Base-by-base conservation (phyloP, 495 filamentous ascomycete species). In the Aspergillus baeticus region DNA sequence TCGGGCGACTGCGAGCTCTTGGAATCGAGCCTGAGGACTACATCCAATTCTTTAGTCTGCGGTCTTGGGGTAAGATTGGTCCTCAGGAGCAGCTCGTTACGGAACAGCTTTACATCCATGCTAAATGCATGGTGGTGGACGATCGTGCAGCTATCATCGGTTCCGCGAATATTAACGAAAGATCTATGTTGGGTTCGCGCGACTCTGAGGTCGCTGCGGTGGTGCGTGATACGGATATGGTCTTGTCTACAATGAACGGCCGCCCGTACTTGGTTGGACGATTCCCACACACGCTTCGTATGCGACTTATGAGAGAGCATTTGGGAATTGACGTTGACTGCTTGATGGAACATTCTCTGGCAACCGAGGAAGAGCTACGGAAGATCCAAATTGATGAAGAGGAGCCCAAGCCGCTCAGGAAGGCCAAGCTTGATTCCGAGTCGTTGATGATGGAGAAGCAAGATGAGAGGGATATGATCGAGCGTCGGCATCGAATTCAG, bases 131-230 rank as follows among this genome's bases (percentile, higher is more conserved):
- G 83, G 81, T 99, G 54, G 94, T 96, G 4, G 94, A 99, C 69
- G 94, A 99, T 64, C 83, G 92, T 31, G 84, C 92, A 60, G 93
- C 87, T 20, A 87, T 99, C 52, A 99, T 99, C 63, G 94, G 94
- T 15, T 97, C 92, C 36, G 95, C 94, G 23, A 99, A 99, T 66
- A 99, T 99, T 76, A 99, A 99, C 64, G 94, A 99, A 67, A 88
- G 94, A 26, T 97, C 92, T 11, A 93, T 99, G 91, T 66, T 96
- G 18, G 94, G 94, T 34, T 84, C 82, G 15, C 80, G 95, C 58
- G 94, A 99, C 69, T 96, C 91, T 1, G 94, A 99, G 67, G 87
- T 90, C 48, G 95, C 95, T 3, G 85, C 93, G 6, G 80, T 99
- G 17, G 89, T 99, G 36, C 82, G 92, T 43, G 94, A 99, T 71